These are phyloP conservation scores for Ceratobasidium sp. DNA, from an alignment of 1,284 basidiomycete genomes.

Conservation along the genomic window DNA sequence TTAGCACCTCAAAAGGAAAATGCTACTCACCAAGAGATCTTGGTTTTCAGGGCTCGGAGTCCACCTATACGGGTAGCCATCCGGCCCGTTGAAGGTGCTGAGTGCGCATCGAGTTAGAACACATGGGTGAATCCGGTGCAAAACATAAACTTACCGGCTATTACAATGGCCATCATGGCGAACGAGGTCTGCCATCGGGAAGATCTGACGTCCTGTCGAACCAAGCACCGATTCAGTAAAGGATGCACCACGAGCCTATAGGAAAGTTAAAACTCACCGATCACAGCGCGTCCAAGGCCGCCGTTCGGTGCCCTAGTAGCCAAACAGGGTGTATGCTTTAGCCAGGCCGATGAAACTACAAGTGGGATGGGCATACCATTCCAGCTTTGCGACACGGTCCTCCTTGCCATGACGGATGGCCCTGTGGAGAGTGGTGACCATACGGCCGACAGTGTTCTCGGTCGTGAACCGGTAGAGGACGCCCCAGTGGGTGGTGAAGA, in stretches of 20 bases:
- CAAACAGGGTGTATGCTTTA: conserved; percentile 34
- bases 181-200: conserved; percentile 84
- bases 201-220: conserved; percentile 50
- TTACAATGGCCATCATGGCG: conserved; percentile 55
- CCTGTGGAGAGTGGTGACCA: conserved; percentile 77
- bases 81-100: conserved; percentile 81
- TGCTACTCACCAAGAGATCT: conserved; percentile 72
- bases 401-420: conserved; percentile 63
- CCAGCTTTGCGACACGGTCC: conserved; percentile 85
- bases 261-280: conserved; percentile 73
- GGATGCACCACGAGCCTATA: not conserved
- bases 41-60: conserved; percentile 68
- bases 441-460: conserved; percentile 59
- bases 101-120: conserved; percentile 51
- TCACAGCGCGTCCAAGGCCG: conserved; percentile 81
- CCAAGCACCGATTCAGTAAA: conserved; percentile 32
- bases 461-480: conserved; percentile 81
- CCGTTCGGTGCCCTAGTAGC: conserved; percentile 67
- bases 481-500: conserved; percentile 80
- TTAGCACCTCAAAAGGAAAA: conserved; percentile 27
- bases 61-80: conserved; percentile 83
- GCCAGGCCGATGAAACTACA: conserved; percentile 35
- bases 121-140: conserved; percentile 1
- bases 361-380: conserved; percentile 65
- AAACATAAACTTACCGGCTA: conserved; percentile 32